A percentile compares a stretch with the other conserved stretches of the same genome.
phyloP scores from a whole-genome alignment of 2,329 filamentous ascomycete species.

The Pleurostoma richardsiae region DNA sequence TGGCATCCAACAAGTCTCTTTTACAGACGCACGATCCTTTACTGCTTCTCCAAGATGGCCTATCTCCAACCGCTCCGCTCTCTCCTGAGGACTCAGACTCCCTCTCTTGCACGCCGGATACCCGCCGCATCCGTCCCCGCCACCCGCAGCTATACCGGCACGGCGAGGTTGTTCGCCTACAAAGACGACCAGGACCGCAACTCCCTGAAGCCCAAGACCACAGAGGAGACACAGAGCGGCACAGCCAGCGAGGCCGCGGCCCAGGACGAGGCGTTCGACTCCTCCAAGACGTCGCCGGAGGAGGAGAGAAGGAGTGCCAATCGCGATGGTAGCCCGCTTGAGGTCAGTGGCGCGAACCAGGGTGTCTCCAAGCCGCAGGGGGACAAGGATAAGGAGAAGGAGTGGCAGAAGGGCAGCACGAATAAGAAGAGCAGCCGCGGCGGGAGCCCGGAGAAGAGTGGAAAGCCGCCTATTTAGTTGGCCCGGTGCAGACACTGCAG shows the following conservation, averaged over 20 bases:
- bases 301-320: conserved; percentile 40
- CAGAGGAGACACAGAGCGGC: conserved; percentile 65
- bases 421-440: conserved; percentile 26
- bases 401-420: conserved; percentile 21
- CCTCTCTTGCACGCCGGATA: not conserved
- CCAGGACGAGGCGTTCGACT: conserved; percentile 63
- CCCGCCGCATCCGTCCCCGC: conserved; percentile 2
- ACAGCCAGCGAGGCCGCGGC: conserved; percentile 56
- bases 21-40: too few species aligned
- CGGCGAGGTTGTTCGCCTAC: conserved; percentile 27
- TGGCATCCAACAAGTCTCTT: too few species aligned
- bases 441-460: conserved; percentile 23
- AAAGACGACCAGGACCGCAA: conserved; percentile 54
- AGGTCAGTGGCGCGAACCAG: conserved; percentile 39
- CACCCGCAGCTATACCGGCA: conserved; percentile 25
- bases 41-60: conserved; percentile 1
- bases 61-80: conserved; percentile 4
- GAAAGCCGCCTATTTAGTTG: conserved; percentile 10
- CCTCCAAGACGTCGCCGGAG: conserved; percentile 63
- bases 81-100: conserved; percentile 7
- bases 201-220: conserved; percentile 57
- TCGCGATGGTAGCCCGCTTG: conserved; percentile 28
- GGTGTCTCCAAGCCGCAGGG: conserved; percentile 32
- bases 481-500: too few species aligned
- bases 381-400: conserved; percentile 25